Evolutionary conservation across 2,329 filamentous ascomycete species (phyloP), one percentile per base, ranked within the genome.

Genomic region (Calycina marina): DNA sequence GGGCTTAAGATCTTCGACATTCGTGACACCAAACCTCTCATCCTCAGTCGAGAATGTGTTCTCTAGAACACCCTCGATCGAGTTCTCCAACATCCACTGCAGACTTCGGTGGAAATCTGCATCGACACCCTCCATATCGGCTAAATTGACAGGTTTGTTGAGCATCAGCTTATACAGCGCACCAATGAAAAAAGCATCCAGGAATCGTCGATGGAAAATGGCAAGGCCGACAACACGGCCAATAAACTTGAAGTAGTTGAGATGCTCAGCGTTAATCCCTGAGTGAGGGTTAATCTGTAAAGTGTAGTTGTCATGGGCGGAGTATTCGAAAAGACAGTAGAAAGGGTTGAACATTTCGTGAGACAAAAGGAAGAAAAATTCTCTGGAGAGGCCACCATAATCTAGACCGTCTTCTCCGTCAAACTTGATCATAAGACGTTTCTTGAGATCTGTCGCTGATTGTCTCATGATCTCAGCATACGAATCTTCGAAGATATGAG

Each of bases 311-410:
- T 98, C 90, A 65, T 98, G 90, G 24, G 90, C 90, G 15, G 90
- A 96, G 59, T 98, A 98, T 61, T 98, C 90, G 65, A 98, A 98
- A 33, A 98, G 68, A 56, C 90, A 98, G 64, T 98, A 98, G 62
- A 98, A 98, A 18, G 90, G 90, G 58, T 98, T 98, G 65, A 98
- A 98, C 90, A 98, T 98, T 64, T 98, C 90, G 61, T 98, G 90
- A 11, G 88, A 96, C 34, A 98, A 72, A 25, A 98, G 66, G 74
- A 98, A 98, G 68, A 98, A 98, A 66, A 98, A 98, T 60, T 98
- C 90, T 70, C 86, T 72, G 20, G 90, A 98, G 35, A 98, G 69
- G 67, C 90, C 90, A 56, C 90, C 90, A 52, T 98, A 98, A 59
- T 98, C 90, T 39, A 98, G 63, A 59, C 90, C 90, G 50, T 98